Evolutionary conservation across 2,329 filamentous ascomycete genomes (phyloP).

Genomic region (Penicillium sp.): DNA sequence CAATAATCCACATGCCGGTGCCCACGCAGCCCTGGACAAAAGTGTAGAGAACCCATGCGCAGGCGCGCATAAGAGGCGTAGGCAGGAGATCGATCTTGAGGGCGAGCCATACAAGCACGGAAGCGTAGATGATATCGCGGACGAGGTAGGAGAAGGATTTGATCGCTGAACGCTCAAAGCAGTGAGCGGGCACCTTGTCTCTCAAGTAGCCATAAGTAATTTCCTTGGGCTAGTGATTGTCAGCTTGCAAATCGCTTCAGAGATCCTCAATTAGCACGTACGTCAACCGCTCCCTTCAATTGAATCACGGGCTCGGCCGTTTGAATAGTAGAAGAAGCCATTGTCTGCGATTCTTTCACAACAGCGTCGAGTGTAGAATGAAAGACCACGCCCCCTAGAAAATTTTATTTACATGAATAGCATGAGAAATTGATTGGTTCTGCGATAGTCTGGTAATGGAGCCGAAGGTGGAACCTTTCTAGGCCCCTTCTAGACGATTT

Average conservation of each 20-base stretch:
- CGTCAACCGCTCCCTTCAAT: constrained; percentile 15
- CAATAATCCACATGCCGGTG: constrained; percentile 22
- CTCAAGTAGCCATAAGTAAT: constrained; percentile 17
- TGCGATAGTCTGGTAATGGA: constrained; percentile 7
- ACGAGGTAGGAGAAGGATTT: constrained; percentile 16
- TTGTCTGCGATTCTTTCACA: not conserved
- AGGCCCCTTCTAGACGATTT: constrained; percentile 14
- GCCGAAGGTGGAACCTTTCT: constrained; percentile 16
- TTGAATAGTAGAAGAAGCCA: constrained; percentile 13
- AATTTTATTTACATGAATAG: constrained; percentile 9
- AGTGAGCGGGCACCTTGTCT: constrained; percentile 18
- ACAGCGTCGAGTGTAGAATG: not conserved
- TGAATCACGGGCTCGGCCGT: constrained; percentile 15
- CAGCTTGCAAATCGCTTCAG: not conserved
- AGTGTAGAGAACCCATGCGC: constrained; percentile 15
- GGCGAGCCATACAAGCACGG: constrained; percentile 13
- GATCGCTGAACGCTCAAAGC: constrained; percentile 17
- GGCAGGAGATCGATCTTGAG: constrained; percentile 18
- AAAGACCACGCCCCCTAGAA: not conserved
- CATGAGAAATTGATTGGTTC: constrained; percentile 15
- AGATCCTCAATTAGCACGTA: not conserved
- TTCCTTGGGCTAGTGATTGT: constrained; percentile 10
- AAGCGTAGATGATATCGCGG: constrained; percentile 17
- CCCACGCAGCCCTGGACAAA: constrained; percentile 21
- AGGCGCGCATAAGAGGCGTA: constrained; percentile 6